These are phyloP conservation scores for Cladosporium sp. DNA, from an alignment of 2,329 filamentous ascomycete species.

Conservation along the genomic window DNA sequence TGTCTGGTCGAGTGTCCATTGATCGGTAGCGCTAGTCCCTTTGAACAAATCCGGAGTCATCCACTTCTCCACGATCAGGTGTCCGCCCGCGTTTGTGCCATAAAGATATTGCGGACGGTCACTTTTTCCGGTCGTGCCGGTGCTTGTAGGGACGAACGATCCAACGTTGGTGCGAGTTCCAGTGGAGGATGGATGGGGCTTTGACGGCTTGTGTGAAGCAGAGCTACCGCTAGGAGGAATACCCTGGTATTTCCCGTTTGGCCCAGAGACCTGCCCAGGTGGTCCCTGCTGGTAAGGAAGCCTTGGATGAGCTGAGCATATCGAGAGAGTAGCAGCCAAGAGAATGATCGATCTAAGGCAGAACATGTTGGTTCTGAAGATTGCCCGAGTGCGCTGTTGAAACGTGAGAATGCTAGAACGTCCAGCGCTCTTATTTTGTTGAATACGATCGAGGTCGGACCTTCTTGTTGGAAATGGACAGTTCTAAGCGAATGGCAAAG, in stretches of 20 bases:
- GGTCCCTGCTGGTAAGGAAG: not conserved
- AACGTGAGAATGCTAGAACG: not conserved
- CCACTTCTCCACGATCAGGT: slow-evolving; percentile 36
- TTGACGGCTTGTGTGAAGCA: not conserved
- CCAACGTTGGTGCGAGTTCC: not conserved
- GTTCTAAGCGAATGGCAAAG: not conserved
- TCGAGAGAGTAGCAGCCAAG: not conserved
- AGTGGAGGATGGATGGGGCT: not conserved
- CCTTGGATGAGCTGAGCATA: not conserved
- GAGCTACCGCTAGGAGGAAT: not conserved
- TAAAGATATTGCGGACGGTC: slow-evolving; percentile 16
- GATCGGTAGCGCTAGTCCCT: slow-evolving; percentile 32
- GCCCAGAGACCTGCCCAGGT: not conserved
- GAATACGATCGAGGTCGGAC: not conserved
- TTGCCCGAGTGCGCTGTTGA: not conserved
- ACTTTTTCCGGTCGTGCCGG: not conserved
- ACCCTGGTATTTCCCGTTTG: not conserved
- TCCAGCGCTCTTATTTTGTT: not conserved
- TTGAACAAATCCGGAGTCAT: slow-evolving; percentile 35
- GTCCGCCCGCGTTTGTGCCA: slow-evolving; percentile 36
- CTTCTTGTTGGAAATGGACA: not conserved
- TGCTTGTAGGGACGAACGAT: not conserved
- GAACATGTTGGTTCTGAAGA: not conserved
- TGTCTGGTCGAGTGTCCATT: slow-evolving; percentile 37
- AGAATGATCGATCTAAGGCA: not conserved